Conservation (phyloP, 495 filamentous ascomycete species). For the Aspergillus wentii region DNA sequence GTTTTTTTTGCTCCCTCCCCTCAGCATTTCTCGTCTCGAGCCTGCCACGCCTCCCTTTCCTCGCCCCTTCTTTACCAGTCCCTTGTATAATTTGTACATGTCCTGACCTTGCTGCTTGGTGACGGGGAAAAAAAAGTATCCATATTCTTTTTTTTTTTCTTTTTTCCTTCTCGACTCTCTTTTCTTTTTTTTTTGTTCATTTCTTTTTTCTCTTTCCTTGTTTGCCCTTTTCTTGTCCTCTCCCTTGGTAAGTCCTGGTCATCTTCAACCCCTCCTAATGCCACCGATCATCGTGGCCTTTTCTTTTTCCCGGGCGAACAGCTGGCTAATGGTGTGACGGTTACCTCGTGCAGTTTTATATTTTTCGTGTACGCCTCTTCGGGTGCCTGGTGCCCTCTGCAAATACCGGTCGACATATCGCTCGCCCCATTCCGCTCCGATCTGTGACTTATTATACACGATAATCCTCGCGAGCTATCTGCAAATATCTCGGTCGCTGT, state of each 20-base stretch:
- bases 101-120: conserved; percentile 20
- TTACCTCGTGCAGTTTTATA: conserved; percentile 17
- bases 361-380: conserved; percentile 26
- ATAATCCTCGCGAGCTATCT: conserved; percentile 3
- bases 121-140: conserved; percentile 11
- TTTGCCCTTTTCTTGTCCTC: conserved; percentile 8
- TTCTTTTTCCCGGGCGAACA: background rate
- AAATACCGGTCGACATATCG: conserved; percentile 18
- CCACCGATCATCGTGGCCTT: background rate
- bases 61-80: conserved; percentile 23
- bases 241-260: conserved; percentile 23
- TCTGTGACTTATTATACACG: conserved; percentile 16
- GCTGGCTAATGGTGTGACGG: background rate
- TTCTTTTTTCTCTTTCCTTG: background rate
- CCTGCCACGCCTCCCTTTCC: conserved; percentile 25
- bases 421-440: conserved; percentile 4
- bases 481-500: conserved; percentile 17
- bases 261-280: background rate
- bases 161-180: conserved; percentile 12
- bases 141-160: conserved; percentile 6
- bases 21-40: conserved; percentile 25
- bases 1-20: conserved; percentile 16
- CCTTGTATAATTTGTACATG: conserved; percentile 34
- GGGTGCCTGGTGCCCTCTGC: conserved; percentile 28
- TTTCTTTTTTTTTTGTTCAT: background rate